These are phyloP conservation scores for Globisporangium polare DNA, from an alignment of 352 stramenopile species.

Conservation along the genomic window DNA sequence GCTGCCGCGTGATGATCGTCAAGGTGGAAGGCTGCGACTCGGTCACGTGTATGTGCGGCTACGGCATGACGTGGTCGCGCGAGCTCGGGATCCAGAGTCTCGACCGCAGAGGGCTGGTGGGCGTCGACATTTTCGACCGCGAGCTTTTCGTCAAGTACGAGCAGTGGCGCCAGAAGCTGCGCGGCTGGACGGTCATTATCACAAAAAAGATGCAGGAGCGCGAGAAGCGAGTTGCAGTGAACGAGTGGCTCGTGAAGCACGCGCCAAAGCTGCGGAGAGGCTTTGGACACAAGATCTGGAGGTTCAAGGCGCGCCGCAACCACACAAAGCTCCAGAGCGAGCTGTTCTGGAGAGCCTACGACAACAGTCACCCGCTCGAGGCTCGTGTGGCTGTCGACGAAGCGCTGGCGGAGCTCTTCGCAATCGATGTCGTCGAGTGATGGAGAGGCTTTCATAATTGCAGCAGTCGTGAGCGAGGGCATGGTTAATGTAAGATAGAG, in stretches of 20 bases:
- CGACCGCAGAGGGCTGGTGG: neutral
- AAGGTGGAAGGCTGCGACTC: conserved; percentile 43
- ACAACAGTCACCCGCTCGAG: neutral
- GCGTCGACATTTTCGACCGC: neutral
- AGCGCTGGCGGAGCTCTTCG: neutral
- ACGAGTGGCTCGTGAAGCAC: neutral
- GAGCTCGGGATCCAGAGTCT: neutral
- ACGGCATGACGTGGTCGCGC: conserved; percentile 29
- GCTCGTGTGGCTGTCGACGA: neutral
- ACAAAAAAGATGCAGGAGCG: neutral
- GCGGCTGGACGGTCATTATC: neutral
- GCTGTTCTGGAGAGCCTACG: conserved; percentile 7
- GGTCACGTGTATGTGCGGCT: conserved; percentile 38
- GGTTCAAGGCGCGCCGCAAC: neutral
- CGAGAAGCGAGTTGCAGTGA: neutral
- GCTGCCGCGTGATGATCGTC: conserved; percentile 40
- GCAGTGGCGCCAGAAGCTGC: neutral
- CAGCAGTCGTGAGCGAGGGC: too few relatives aligned
- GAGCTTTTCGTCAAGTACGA: neutral
- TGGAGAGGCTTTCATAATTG: too few relatives aligned
- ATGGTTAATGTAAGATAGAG: too few relatives aligned
- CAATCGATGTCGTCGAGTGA: neutral
- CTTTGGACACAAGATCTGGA: neutral
- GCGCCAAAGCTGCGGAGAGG: neutral
- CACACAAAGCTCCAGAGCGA: neutral